Conservation (phyloP, 805 yeast genomes). For the Sungouiella thailandica region DNA sequence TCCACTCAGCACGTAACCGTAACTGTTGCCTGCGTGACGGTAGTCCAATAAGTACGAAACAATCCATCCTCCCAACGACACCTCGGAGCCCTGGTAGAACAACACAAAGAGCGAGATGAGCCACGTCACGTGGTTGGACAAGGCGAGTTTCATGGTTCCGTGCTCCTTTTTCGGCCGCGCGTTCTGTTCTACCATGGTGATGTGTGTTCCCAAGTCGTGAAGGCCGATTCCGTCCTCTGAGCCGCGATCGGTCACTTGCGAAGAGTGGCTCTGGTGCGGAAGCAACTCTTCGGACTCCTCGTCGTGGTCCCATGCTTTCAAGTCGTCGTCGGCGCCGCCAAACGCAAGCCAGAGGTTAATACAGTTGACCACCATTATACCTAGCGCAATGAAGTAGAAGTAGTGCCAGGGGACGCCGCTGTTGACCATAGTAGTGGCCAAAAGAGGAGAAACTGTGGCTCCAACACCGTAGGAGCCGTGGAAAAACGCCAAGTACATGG, state of each 20-base stretch:
- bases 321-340: slow-evolving; percentile 13
- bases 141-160: slow-evolving; percentile 12
- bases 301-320: slow-evolving; percentile 12
- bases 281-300: slow-evolving; percentile 7
- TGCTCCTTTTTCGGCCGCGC: neutral
- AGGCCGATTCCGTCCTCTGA: slow-evolving; percentile 7
- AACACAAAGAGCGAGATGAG: slow-evolving; percentile 14
- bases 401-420: slow-evolving; percentile 15
- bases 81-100: slow-evolving; percentile 20
- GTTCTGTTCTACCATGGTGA: slow-evolving; percentile 1
- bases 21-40: slow-evolving; percentile 13
- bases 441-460: slow-evolving; percentile 19
- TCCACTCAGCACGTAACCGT: slow-evolving; percentile 20
- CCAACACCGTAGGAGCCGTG: slow-evolving; percentile 24
- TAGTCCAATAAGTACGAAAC: slow-evolving; percentile 20
- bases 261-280: slow-evolving; percentile 1
- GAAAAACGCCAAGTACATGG: slow-evolving; percentile 16
- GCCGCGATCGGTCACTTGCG: neutral
- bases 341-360: slow-evolving; percentile 9
- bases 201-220: slow-evolving; percentile 3
- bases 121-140: slow-evolving; percentile 17
- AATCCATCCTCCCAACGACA: slow-evolving; percentile 21
- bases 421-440: slow-evolving; percentile 17
- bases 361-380: slow-evolving; percentile 10
- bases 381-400: slow-evolving; percentile 15